These are phyloP conservation scores for Baorangia bicolor DNA, from an alignment of 768 basidiomycete genomes.

Conservation along the genomic window DNA sequence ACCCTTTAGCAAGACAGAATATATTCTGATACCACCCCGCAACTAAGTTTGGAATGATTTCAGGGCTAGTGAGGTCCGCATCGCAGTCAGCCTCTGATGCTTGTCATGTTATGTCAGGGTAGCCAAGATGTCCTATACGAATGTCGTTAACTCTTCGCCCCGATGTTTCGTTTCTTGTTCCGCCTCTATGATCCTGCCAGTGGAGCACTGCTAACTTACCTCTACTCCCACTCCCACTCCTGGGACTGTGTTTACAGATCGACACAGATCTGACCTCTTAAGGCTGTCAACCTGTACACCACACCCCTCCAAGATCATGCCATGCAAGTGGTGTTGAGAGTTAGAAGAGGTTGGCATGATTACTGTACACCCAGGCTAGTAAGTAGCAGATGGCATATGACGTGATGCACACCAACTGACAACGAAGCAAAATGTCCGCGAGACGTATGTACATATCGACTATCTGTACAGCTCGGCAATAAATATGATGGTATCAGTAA, in stretches of 20 bases:
- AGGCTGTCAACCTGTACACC: neutral
- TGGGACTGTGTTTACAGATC: neutral
- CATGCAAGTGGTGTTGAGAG: neutral
- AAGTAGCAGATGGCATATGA: neutral
- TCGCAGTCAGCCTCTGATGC: neutral
- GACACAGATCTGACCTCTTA: neutral
- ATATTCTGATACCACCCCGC: neutral
- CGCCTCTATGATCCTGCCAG: no score
- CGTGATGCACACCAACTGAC: neutral
- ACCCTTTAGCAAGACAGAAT: neutral
- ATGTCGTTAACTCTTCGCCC: neutral
- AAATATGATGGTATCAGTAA: neutral
- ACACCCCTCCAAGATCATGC: neutral
- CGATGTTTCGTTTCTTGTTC: neutral
- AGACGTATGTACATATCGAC: neutral
- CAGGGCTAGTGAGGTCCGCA: neutral
- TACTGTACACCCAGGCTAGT: no score
- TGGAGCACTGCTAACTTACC: no score
- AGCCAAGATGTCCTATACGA: neutral
- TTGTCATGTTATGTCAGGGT: neutral
- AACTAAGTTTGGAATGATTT: neutral
- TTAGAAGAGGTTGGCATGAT: neutral
- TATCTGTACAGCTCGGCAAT: slow-evolving; percentile 9
- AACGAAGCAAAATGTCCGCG: neutral
- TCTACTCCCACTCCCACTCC: neutral